Percentiles rank a stretch among this genome's conserved stretches.
Evolutionary conservation across 164 flowering plant species (phyloP).

Genomic region (grape (Vitis vinifera)): ASM3070453v1 NC_081822.1:2926001-2926500

Average conservation of each 20-base stretch:
- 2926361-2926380: slow-evolving; percentile 55
- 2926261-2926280: slow-evolving; percentile 72
- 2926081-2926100: no score
- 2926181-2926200: slow-evolving; percentile 67
- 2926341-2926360: slow-evolving; percentile 41
- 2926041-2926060: no score
- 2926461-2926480: slow-evolving; percentile 38
- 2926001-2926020: slow-evolving; percentile 21
- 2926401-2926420: slow-evolving; percentile 50
- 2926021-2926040: background rate
- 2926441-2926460: slow-evolving; percentile 28
- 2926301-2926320: slow-evolving; percentile 61
- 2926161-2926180: slow-evolving; percentile 88
- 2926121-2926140: background rate
- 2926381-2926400: slow-evolving; percentile 58
- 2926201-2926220: slow-evolving; percentile 75
- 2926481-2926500: slow-evolving; percentile 60
- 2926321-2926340: slow-evolving; percentile 48
- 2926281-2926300: slow-evolving; percentile 64
- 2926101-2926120: background rate
- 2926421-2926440: slow-evolving; percentile 38
- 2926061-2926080: no score
- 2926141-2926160: background rate
- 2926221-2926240: slow-evolving; percentile 48
- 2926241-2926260: slow-evolving; percentile 67